Evolutionary conservation across 2,329 filamentous ascomycete species (phyloP).

Genomic region (Cladosporium colombiae): DNA sequence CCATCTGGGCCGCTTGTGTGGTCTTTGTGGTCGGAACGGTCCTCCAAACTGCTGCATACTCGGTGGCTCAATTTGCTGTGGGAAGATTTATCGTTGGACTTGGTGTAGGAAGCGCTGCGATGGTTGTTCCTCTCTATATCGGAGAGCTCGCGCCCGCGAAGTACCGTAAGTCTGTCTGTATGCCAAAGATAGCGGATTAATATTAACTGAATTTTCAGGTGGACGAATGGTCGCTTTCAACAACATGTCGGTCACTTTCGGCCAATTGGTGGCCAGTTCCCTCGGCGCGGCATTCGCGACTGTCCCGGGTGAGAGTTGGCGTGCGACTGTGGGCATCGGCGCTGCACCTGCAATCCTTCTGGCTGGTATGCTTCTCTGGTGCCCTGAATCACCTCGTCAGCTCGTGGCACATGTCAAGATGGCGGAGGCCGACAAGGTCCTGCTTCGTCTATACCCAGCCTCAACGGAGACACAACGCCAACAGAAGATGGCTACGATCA

Average conservation of each 20-base stretch:
- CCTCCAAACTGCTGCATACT: slow-evolving; percentile 31
- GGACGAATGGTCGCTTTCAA: slow-evolving; percentile 53
- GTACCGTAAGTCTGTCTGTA: slow-evolving; percentile 29
- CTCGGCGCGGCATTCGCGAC: slow-evolving; percentile 38
- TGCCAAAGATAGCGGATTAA: not conserved
- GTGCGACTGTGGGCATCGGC: slow-evolving; percentile 53
- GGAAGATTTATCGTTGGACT: slow-evolving; percentile 52
- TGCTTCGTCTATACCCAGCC: slow-evolving; percentile 45
- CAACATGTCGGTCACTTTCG: slow-evolving; percentile 45
- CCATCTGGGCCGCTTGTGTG: slow-evolving; percentile 45
- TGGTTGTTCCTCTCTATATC: slow-evolving; percentile 50
- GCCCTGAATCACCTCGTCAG: slow-evolving; percentile 53
- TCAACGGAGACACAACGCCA: slow-evolving; percentile 47
- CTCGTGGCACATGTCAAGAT: slow-evolving; percentile 46
- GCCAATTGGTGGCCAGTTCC: slow-evolving; percentile 36
- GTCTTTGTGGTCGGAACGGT: slow-evolving; percentile 44
- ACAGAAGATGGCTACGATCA: slow-evolving; percentile 49
- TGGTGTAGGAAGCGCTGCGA: slow-evolving; percentile 51
- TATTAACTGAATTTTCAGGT: not conserved
- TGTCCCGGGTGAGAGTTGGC: slow-evolving; percentile 48
- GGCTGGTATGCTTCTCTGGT: slow-evolving; percentile 46
- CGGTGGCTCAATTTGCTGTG: slow-evolving; percentile 46
- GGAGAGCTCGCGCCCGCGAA: slow-evolving; percentile 53
- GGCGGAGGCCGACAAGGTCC: slow-evolving; percentile 44
- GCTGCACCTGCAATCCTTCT: slow-evolving; percentile 51